Percentiles rank a stretch among this genome's conserved stretches.
Conservation (phyloP, 2,329 filamentous ascomycete genomes). For the Chalaropsis thielavioides region DNA sequence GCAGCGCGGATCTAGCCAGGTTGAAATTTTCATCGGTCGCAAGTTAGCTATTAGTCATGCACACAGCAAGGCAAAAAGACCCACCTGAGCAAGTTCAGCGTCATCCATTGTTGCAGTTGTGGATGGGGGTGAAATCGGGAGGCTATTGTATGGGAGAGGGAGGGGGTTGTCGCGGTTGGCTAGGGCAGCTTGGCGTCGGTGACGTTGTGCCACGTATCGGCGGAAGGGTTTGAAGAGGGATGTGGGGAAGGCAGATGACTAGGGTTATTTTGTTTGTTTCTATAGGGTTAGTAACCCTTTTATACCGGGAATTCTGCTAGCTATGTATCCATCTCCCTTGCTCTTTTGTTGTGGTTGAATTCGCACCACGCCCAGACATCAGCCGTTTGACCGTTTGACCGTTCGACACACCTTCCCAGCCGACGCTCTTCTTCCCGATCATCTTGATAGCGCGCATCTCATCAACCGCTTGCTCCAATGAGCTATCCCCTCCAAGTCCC, state of each 20-base stretch:
- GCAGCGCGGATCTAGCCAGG: slow-evolving; percentile 65
- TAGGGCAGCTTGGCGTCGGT: background rate
- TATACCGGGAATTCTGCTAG: too few species aligned
- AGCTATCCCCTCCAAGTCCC: slow-evolving; percentile 16
- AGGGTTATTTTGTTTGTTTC: background rate
- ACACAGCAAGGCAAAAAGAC: background rate
- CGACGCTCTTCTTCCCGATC: background rate
- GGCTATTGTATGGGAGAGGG: too few species aligned
- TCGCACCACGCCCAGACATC: background rate
- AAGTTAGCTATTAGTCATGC: background rate
- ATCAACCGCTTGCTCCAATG: slow-evolving; percentile 3
- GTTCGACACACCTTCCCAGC: background rate
- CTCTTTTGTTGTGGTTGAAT: background rate
- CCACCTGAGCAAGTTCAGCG: slow-evolving; percentile 31
- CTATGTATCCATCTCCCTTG: background rate
- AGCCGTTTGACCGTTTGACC: too few species aligned
- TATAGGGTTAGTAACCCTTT: background rate
- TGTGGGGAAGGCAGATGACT: background rate
- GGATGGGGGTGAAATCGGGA: background rate
- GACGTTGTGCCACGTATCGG: too few species aligned
- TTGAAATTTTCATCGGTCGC: background rate
- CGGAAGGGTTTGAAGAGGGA: background rate
- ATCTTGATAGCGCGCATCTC: background rate
- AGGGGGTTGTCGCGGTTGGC: too few species aligned
- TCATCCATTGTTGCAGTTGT: slow-evolving; percentile 28